Evolutionary conservation across 2,329 filamentous ascomycete species (phyloP).

Genomic region (Nothomitra cinnamomea): DNA sequence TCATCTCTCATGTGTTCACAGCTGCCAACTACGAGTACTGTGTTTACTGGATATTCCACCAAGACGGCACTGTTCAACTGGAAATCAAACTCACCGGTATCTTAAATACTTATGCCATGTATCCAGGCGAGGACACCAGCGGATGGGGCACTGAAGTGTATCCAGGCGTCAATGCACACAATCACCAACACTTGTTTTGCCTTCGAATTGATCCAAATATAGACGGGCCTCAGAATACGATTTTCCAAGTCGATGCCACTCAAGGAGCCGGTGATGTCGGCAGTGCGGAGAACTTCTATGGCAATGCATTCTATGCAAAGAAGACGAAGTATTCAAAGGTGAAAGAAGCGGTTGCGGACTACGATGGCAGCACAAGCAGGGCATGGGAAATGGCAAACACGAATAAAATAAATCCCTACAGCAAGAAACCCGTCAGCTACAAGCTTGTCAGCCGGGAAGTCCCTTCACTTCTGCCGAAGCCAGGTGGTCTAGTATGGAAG

Average conservation of each 20-base stretch:
- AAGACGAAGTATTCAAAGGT: conserved; percentile 64
- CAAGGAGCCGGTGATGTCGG: conserved; percentile 58
- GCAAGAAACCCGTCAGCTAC: conserved; percentile 69
- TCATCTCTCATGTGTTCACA: conserved; percentile 85
- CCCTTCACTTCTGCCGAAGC: conserved; percentile 60
- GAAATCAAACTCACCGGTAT: conserved; percentile 88
- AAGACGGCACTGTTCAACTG: conserved; percentile 81
- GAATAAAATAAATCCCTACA: conserved; percentile 69
- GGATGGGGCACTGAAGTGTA: conserved; percentile 90
- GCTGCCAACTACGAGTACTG: conserved; percentile 94
- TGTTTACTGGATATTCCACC: conserved; percentile 77
- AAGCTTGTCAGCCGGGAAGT: conserved; percentile 83
- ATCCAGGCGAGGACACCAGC: conserved; percentile 60
- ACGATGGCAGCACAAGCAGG: conserved; percentile 59
- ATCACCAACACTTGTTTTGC: conserved; percentile 92
- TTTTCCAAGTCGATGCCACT: conserved; percentile 68
- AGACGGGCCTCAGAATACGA: conserved; percentile 68
- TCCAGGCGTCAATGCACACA: conserved; percentile 81
- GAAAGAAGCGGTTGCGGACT: conserved; percentile 55
- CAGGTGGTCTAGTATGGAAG: conserved; percentile 73
- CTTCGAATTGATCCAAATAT: conserved; percentile 75
- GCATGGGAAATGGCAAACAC: conserved; percentile 88
- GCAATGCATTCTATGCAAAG: conserved; percentile 77
- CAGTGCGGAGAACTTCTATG: conserved; percentile 68
- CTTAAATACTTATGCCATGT: conserved; percentile 76